phyloP scores from a whole-genome alignment of 139 green algal species.

The Desmodesmus armatus region DNA sequence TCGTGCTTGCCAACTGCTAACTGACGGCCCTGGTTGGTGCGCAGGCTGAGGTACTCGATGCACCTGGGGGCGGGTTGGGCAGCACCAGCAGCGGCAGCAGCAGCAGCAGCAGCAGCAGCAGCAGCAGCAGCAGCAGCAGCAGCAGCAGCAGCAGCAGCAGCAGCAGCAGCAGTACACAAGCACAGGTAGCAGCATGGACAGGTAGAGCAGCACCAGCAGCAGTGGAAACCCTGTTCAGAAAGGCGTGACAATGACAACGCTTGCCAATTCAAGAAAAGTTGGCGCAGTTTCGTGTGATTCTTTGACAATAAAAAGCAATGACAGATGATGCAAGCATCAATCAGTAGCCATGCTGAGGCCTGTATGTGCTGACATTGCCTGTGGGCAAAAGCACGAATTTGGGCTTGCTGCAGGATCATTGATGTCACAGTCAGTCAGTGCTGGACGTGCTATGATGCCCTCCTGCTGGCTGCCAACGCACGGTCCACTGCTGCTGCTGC shows the following conservation, averaged over 20 bases:
- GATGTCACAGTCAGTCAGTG: background rate
- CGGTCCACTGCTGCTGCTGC: background rate
- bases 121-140: background rate
- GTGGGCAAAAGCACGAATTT: background rate
- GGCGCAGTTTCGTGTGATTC: background rate
- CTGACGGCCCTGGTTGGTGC: no score
- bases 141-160: slow-evolving; percentile 1
- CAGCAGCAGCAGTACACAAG: background rate
- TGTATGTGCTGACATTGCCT: no score
- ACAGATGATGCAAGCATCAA: no score
- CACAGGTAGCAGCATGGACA: no score
- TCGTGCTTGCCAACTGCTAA: background rate
- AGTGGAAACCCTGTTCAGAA: background rate
- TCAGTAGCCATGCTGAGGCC: no score
- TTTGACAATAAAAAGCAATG: background rate
- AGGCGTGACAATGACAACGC: no score
- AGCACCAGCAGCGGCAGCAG: background rate
- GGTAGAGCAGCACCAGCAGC: background rate
- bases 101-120: background rate
- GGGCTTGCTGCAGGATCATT: background rate
- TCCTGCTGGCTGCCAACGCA: background rate
- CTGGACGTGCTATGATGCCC: background rate
- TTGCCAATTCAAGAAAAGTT: no score
- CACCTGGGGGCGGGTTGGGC: background rate
- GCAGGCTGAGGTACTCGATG: background rate